phyloP scores from a whole-genome alignment of 495 filamentous ascomycete species.

The Tuber melanosporum region DNA sequence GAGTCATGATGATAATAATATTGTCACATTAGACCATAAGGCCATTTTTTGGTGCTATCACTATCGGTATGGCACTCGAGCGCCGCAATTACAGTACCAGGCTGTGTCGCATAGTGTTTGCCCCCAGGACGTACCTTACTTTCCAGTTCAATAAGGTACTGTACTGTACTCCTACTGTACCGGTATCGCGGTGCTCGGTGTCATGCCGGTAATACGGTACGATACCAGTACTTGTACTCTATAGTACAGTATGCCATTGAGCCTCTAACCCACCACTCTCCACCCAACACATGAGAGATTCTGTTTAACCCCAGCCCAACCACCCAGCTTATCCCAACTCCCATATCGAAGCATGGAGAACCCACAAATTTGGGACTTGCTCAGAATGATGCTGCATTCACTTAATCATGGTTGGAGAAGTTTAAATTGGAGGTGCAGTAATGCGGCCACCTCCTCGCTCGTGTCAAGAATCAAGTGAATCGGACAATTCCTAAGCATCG shows the following conservation, averaged over 20 bases:
- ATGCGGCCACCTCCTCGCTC: background rate
- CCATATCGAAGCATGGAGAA: background rate
- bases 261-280: background rate
- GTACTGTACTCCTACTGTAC: background rate
- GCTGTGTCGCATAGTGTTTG: background rate
- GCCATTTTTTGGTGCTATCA: background rate
- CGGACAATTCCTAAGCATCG: background rate
- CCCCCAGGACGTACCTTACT: background rate
- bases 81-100: background rate
- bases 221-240: background rate
- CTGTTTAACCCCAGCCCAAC: background rate
- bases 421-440: background rate
- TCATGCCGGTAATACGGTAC: background rate
- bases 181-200: background rate
- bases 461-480: background rate
- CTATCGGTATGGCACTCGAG: background rate
- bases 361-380: background rate
- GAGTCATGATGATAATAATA: background rate
- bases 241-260: background rate
- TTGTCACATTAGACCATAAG: background rate
- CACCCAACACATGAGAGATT: background rate
- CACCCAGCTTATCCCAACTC: background rate
- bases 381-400: background rate
- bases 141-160: background rate
- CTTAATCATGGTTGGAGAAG: background rate